A percentile compares a stretch with the other conserved stretches of the same genome.
These are phyloP conservation scores for Herpetospermum pedunculosum DNA, from an alignment of 306 rosid genomes.

Conservation along the genomic window DNA sequence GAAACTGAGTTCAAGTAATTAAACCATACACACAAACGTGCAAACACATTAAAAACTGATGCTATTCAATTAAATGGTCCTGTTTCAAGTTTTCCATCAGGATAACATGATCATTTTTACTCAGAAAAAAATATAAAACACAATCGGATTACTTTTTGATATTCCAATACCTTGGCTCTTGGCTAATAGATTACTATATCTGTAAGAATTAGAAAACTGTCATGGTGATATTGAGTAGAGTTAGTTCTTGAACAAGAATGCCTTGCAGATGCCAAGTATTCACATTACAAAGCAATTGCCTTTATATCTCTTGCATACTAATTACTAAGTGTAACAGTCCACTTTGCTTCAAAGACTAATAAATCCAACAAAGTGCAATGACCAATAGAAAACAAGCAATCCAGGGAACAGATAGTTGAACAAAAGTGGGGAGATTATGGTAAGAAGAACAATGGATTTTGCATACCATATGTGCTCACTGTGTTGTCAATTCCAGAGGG, in stretches of 20 bases:
- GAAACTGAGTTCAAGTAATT: neutral
- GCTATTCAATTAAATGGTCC: neutral
- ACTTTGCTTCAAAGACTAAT: neutral
- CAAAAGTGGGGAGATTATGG: neutral
- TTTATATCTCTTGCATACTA: neutral
- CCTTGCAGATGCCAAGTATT: neutral
- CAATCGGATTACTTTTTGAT: neutral
- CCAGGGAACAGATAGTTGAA: neutral
- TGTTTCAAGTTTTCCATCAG: neutral
- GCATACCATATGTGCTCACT: slow-evolving; percentile 78
- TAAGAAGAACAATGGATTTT: neutral
- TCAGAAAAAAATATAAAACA: neutral
- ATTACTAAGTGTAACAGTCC: neutral
- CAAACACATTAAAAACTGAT: neutral
- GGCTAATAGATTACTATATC: neutral
- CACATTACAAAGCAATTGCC: neutral
- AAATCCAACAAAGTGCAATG: neutral
- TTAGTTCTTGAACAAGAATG: neutral
- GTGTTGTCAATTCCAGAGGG: slow-evolving; percentile 98
- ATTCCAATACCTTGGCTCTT: neutral
- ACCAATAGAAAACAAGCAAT: neutral
- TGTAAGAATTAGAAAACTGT: neutral
- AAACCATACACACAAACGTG: neutral
- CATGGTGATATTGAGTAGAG: neutral
- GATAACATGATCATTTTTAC: neutral